These are phyloP conservation scores for Lentinula guzmanii DNA, from an alignment of 768 basidiomycete species.

Conservation along the genomic window DNA sequence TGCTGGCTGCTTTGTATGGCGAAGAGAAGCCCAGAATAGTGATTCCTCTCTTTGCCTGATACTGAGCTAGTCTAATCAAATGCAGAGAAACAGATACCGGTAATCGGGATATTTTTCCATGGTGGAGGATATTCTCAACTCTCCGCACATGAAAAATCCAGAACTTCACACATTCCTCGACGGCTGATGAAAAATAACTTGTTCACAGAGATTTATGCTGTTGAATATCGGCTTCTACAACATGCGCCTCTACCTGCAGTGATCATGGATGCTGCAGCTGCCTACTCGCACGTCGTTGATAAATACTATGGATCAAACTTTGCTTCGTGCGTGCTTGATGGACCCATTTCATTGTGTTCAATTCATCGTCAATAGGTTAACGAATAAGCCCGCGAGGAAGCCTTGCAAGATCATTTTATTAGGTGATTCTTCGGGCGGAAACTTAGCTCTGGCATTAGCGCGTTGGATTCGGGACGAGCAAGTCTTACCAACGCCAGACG, in stretches of 20 bases:
- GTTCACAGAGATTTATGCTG: conserved; percentile 33
- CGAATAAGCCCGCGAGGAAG: background rate
- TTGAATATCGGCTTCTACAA: conserved; percentile 48
- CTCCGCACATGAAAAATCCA: conserved; percentile 45
- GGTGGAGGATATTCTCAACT: conserved; percentile 55
- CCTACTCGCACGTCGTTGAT: conserved; percentile 40
- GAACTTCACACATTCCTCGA: conserved; percentile 43
- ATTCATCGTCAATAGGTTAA: background rate
- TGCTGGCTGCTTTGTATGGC: conserved; percentile 47
- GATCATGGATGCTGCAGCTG: conserved; percentile 46
- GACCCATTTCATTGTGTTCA: too few species aligned
- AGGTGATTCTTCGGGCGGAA: conserved; percentile 53
- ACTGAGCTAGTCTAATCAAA: conserved; percentile 17
- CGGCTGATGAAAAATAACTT: conserved; percentile 28
- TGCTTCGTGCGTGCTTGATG: background rate
- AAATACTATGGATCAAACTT: conserved; percentile 15
- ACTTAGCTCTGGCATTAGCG: conserved; percentile 43
- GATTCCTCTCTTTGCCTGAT: background rate
- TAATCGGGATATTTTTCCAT: conserved; percentile 47
- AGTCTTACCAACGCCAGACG: conserved; percentile 36
- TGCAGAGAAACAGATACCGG: conserved; percentile 19
- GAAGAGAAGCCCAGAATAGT: conserved; percentile 21
- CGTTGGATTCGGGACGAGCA: conserved; percentile 51
- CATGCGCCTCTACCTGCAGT: conserved; percentile 49
- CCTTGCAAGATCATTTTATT: conserved; percentile 38